These are phyloP conservation scores for Chloris gayana DNA, from an alignment of 176 grass and related monocot species.

Conservation along the genomic window DNA sequence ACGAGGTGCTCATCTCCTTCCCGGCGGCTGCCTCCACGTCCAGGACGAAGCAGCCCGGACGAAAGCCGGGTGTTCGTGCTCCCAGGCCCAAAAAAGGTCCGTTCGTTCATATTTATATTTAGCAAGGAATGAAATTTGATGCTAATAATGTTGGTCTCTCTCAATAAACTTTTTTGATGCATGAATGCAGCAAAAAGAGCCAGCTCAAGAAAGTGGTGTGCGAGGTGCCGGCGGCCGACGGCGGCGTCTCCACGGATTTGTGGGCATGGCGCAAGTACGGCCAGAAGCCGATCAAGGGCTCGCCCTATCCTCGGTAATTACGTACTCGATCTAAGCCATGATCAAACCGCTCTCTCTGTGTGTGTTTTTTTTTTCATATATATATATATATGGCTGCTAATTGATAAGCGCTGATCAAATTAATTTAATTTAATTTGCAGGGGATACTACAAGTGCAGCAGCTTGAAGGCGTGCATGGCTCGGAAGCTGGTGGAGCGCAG, in stretches of 20 bases:
- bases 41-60: conserved; percentile 32
- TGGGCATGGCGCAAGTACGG: conserved; percentile 99
- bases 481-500: conserved; percentile 94
- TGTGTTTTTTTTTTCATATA: no score
- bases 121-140: background rate
- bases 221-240: conserved; percentile 64
- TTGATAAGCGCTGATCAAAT: no score
- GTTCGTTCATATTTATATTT: background rate
- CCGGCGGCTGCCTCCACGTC: conserved; percentile 29
- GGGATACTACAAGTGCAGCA: conserved; percentile 96
- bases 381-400: no score
- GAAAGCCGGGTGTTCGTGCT: conserved; percentile 21
- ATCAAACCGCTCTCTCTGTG: no score
- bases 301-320: conserved; percentile 73
- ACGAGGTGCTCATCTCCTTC: conserved; percentile 31
- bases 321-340: no score
- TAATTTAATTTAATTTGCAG: conserved; percentile 29
- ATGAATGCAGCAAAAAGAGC: conserved; percentile 70
- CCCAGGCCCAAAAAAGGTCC: conserved; percentile 44
- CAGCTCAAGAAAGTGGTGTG: conserved; percentile 82
- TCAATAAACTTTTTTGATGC: background rate
- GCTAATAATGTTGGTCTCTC: background rate
- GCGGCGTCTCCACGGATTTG: conserved; percentile 58
- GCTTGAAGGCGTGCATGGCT: conserved; percentile 89
- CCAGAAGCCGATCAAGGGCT: conserved; percentile 98